Percentiles rank a stretch among this genome's conserved stretches.
phyloP scores from a whole-genome alignment of 305 asterid species.

The Petunia hybrid region DNA sequence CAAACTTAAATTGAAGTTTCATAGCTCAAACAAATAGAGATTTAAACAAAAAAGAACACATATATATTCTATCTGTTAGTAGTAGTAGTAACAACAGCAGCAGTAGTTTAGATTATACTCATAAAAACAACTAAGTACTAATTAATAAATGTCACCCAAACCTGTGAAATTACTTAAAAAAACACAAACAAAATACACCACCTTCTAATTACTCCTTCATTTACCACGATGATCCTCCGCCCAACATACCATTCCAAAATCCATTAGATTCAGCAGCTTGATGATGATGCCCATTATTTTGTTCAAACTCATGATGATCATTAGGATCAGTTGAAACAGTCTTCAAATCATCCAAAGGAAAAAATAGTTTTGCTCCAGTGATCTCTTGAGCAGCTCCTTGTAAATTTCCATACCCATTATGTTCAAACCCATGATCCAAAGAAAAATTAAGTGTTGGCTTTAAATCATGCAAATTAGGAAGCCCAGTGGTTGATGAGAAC shows the following conservation, averaged over 20 bases:
- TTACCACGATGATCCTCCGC: slow-evolving; percentile 54
- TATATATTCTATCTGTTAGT: slow-evolving; percentile 34
- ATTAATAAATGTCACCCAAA: neutral
- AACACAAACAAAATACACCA: slow-evolving; percentile 29
- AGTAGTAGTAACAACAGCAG: neutral
- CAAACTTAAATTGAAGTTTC: neutral
- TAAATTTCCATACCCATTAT: slow-evolving; percentile 31
- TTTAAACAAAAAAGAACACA: neutral
- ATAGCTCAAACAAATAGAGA: neutral
- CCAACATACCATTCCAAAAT: slow-evolving; percentile 53
- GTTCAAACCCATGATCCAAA: slow-evolving; percentile 44
- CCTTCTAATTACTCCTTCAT: slow-evolving; percentile 12
- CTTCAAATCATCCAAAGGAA: slow-evolving; percentile 48
- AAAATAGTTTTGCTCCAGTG: slow-evolving; percentile 36
- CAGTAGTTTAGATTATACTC: slow-evolving; percentile 29
- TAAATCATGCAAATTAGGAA: slow-evolving; percentile 40
- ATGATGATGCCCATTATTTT: slow-evolving; percentile 35
- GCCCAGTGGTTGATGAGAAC: slow-evolving; percentile 26
- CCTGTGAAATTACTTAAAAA: neutral
- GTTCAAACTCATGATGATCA: slow-evolving; percentile 24
- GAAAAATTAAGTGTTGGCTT: slow-evolving; percentile 41
- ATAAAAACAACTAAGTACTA: slow-evolving; percentile 25
- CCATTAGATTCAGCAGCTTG: slow-evolving; percentile 39
- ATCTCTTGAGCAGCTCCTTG: slow-evolving; percentile 34
- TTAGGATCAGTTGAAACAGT: slow-evolving; percentile 24